Evolutionary conservation across 2,329 filamentous ascomycete species (phyloP), one percentile per base, ranked within the genome.

Genomic region (Apiospora hydei): DNA sequence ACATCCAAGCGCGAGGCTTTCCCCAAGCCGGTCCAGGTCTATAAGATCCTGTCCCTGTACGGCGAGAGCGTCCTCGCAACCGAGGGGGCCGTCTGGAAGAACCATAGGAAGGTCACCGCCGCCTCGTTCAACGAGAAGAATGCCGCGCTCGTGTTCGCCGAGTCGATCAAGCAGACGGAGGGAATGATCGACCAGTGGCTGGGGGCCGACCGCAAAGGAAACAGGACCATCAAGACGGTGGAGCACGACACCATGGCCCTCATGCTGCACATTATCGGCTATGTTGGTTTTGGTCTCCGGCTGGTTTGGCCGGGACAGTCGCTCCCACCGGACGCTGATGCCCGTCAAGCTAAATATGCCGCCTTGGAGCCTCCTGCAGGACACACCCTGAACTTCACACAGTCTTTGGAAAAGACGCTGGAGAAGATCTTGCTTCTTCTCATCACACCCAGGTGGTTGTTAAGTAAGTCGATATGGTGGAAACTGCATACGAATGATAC

Each of bases 111-210:
- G 81, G 87, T 91, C 61, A 92, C 90, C 0, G 89, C 91, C 41
- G 90, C 92, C 0, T 89, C 89, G 4, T 95, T 96, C 81, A 94
- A 92, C 72, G 93, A 96, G 83, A 90, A 88, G 82, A 95, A 94
- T 80, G 91, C 93, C 71, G 85, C 87, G 18, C 80, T 93, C 38
- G 90, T 93, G 1, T 94, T 91, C 81, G 83, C 82, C 11, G 91
- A 93, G 78, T 86, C 88, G 1, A 83, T 92, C 30, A 75, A 85
- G 71, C 93, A 95, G 82, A 88, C 92, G 0, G 83, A 88, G 73
- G 86, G 87, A 16, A 88, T 94, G 88, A 77, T 93, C 43, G 79
- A 82, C 47, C 84, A 85, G 67, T 93, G 91, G 90, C 82, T 88
- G 6, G 84, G 83, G 0, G 77, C 80, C 5, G 80, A 84, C 46